Evolutionary conservation across 2,329 filamentous ascomycete species (phyloP).

Genomic region (Lecanosticta acicola): DNA sequence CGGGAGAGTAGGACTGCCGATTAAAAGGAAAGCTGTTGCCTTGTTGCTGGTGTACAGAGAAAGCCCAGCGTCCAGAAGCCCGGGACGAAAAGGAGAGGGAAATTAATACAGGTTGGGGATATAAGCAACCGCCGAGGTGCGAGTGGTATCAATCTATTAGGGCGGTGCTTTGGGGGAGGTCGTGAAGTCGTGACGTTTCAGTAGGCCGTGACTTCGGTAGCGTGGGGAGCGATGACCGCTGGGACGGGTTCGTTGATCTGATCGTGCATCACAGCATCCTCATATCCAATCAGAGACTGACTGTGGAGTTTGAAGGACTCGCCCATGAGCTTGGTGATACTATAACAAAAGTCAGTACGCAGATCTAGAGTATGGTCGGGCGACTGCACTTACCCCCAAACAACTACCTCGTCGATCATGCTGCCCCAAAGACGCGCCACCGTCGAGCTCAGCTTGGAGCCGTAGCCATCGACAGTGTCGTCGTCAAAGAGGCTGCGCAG

Average conservation of each 20-base stretch:
- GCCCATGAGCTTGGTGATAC: constrained; percentile 91
- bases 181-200: constrained; percentile 24
- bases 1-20: constrained; percentile 5
- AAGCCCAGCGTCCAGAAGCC: constrained; percentile 4
- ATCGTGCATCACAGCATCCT: constrained; percentile 62
- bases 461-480: constrained; percentile 76
- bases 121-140: constrained; percentile 13
- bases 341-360: constrained; percentile 41
- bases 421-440: constrained; percentile 94
- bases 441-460: constrained; percentile 83
- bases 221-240: constrained; percentile 23
- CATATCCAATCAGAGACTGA: constrained; percentile 88
- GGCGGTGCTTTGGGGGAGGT: constrained; percentile 10
- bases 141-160: constrained; percentile 16
- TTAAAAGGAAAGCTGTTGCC: constrained; percentile 10
- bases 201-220: constrained; percentile 30
- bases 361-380: not conserved
- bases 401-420: constrained; percentile 96
- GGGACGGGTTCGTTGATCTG: constrained; percentile 21
- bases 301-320: constrained; percentile 97
- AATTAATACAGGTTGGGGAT: constrained; percentile 7
- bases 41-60: constrained; percentile 6
- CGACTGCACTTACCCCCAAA: constrained; percentile 99
- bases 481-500: constrained; percentile 85
- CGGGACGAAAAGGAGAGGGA: constrained; percentile 8